These are phyloP conservation scores for Carpinus fangiana DNA, from an alignment of 306 rosid species.

Conservation along the genomic window DNA sequence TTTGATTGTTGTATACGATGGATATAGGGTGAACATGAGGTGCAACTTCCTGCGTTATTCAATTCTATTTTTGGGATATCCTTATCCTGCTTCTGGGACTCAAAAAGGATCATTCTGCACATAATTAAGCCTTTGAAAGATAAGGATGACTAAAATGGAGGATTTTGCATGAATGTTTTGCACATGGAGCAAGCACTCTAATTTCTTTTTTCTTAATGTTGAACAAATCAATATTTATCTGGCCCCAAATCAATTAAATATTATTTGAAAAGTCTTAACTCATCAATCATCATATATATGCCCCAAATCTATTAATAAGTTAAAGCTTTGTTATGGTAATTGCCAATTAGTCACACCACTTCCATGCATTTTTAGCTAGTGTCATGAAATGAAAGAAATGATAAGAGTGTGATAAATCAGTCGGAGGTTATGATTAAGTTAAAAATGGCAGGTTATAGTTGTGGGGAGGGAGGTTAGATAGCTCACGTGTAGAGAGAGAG, in stretches of 20 bases:
- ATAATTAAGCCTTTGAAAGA: background rate
- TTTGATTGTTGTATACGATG: background rate
- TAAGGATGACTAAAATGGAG: background rate
- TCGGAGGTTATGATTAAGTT: conserved; percentile 50
- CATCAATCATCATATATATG: background rate
- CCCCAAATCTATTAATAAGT: background rate
- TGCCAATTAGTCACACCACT: background rate
- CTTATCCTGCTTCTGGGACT: background rate
- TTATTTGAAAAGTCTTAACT: background rate
- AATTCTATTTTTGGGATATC: background rate
- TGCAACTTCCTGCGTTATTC: background rate
- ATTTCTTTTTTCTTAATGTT: background rate
- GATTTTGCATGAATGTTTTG: background rate
- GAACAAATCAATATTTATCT: background rate
- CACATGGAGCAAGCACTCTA: background rate
- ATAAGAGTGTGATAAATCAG: conserved; percentile 7
- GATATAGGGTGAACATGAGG: background rate
- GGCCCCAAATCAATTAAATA: background rate
- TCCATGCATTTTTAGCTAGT: background rate
- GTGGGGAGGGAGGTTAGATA: conserved; percentile 59
- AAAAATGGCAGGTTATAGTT: conserved; percentile 36
- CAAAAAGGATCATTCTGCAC: background rate
- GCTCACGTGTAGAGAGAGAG: conserved; percentile 65
- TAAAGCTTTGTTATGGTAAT: background rate
- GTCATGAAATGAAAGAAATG: background rate